Evolutionary conservation across 257 asterid genomes (phyloP), one percentile per base, ranked within the genome.

Genomic region (Capsicum baccatum): DNA sequence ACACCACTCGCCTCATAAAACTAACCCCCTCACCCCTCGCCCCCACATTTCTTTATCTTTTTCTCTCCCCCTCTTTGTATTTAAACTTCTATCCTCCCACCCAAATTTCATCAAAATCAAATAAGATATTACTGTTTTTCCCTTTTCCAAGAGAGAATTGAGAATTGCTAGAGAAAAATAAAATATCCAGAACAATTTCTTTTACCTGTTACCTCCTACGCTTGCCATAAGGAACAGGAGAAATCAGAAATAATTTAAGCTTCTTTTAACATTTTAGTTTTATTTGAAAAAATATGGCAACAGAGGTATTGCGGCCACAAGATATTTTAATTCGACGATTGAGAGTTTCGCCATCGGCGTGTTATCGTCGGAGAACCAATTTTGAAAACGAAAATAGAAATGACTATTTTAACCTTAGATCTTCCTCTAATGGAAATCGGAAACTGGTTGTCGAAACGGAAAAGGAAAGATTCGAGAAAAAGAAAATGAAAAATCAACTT

Each of bases 301-400:
- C 92, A 56, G 92, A 90, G 84, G 83, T 90, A 57, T 85, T 90
- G 88, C 71, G 85, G 83, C 92, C 92, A 14, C 92, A 86, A 33
- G 91, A 90, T 89, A 79, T 83, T 17, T 89, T 88, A 84, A 57
- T n/a, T 15, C 87, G 81, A 21, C 76, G 87, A 69, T 86, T 69
- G 15, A 76, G 63, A 76, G 64, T 26, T 76, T 55, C 64, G 1
- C 26, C 81, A 5, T 3, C 79, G 55, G 42, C 33, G 16, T 68
- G 71, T 21, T 76, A 85, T 19, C 85, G 85, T 85, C 87, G 89
- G 86, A 85, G 70, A 85, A 86, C 9, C 76, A 44, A 52, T 17
- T 76, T 21, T 14, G 48, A 48, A 14, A 52, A 76, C 8, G 48
- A 48, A 14, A 52, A 76, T 2, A 63, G 48, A 4, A 79, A 64